Base-by-base conservation (phyloP, 75 land plant genomes). In the Larix kaempferi region DNA sequence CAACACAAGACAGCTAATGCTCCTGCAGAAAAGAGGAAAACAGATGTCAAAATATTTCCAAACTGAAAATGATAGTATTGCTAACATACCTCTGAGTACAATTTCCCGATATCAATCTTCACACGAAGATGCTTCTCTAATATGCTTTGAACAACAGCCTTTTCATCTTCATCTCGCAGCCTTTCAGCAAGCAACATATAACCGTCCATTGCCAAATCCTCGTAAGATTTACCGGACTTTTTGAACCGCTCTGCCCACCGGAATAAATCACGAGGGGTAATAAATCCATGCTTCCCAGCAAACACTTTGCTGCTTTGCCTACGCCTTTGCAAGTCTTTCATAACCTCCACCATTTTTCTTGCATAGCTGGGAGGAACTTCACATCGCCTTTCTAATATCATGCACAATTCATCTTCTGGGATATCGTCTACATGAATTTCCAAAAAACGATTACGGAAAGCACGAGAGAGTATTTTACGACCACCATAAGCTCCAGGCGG, bases 401-500 rank as follows among this genome's bases (percentile, higher is more conserved):
- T 84, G 44, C 84, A 79, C 54, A 95, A 74, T 83, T 98, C 99
- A 77, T 86, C 85, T 77, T 86, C 92, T 22, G 99, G 99, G 37
- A 98, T 98, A 62, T 95, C 99, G 82, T 98, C 98, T 59, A 98
- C 94, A 86, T 95, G 96, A n/a, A 98, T 84, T 82, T 98, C 99
- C 76, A 98, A 80, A 86, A 98, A 98, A 39, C 99, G 88, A 78
- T 98, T 98, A 26, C 99, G 94, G 75, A 98, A 98, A 58, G 99
- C 99, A 79, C 98, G 91, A 76, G 99, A 98, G 19, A 98, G 91
- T 67, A 91, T 87, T 85, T 98, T 98, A 16, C 99, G 91, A 10
- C 99, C 99, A 67, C 98, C 99, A 86, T 98, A 98, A 6, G 90
- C 60, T 14, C 89, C 91, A 25, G 99, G 99, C 13, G 99, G 99